These are phyloP conservation scores for Stephania japonica DNA, from an alignment of 164 flowering plant genomes.

Conservation along the genomic window DNA sequence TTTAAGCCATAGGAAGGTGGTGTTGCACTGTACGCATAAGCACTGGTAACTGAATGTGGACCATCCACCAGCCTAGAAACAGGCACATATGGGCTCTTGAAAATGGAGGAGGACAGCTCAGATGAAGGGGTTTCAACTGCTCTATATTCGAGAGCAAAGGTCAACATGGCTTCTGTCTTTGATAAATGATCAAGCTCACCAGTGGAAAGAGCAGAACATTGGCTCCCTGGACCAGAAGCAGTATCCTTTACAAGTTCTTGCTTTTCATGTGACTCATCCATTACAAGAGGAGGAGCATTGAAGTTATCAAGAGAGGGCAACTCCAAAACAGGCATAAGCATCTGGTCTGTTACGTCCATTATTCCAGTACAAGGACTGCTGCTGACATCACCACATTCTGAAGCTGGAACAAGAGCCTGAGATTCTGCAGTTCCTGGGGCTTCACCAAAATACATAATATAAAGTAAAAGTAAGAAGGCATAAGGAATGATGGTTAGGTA, in stretches of 20 bases:
- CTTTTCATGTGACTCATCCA: slow-evolving; percentile 50
- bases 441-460: slow-evolving; percentile 27
- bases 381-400: slow-evolving; percentile 64
- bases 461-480: slow-evolving; percentile 1
- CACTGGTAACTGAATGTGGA: slow-evolving; percentile 54
- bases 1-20: slow-evolving; percentile 60
- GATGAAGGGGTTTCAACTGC: slow-evolving; percentile 68
- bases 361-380: slow-evolving; percentile 62
- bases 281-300: slow-evolving; percentile 37
- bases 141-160: slow-evolving; percentile 92
- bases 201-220: slow-evolving; percentile 30
- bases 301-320: slow-evolving; percentile 61
- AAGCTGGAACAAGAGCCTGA: slow-evolving; percentile 56
- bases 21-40: slow-evolving; percentile 62
- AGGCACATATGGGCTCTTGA: slow-evolving; percentile 76
- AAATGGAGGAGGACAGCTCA: slow-evolving; percentile 54
- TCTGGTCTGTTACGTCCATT: slow-evolving; percentile 78
- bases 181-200: slow-evolving; percentile 73
- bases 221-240: slow-evolving; percentile 32
- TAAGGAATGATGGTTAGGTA: not conserved
- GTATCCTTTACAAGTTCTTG: slow-evolving; percentile 41
- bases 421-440: slow-evolving; percentile 99
- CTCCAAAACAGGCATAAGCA: slow-evolving; percentile 51
- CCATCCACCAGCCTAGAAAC: slow-evolving; percentile 51
- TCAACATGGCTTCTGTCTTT: slow-evolving; percentile 85